phyloP scores from a whole-genome alignment of 2,329 filamentous ascomycete genomes.

The Cordyceps pruinosa region DNA sequence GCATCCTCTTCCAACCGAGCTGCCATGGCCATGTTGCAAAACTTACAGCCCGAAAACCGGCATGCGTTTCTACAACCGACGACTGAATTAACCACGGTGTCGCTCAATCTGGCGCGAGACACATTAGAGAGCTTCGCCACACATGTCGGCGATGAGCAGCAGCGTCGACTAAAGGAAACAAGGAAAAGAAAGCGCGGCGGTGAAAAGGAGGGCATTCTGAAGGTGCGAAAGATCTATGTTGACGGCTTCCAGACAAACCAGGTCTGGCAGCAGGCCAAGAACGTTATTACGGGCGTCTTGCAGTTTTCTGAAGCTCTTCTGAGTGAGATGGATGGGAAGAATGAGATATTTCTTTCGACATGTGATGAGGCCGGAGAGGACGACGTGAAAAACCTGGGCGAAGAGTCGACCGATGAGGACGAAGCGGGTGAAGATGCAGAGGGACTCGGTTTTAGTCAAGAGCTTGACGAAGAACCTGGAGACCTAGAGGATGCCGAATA shows the following conservation, averaged over 20 bases:
- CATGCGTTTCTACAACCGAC: constrained; percentile 73
- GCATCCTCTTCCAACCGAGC: constrained; percentile 24
- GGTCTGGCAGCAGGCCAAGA: constrained; percentile 88
- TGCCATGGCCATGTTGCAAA: constrained; percentile 45
- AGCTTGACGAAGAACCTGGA: constrained; percentile 22
- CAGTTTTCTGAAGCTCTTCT: constrained; percentile 41
- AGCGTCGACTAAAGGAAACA: constrained; percentile 59
- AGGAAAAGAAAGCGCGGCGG: constrained; percentile 70
- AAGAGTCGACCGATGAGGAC: constrained; percentile 26
- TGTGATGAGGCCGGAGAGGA: constrained; percentile 31
- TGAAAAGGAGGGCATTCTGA: constrained; percentile 49
- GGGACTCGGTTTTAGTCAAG: constrained; percentile 19
- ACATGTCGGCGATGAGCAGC: constrained; percentile 66
- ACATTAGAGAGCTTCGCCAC: constrained; percentile 73
- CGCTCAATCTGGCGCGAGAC: constrained; percentile 69
- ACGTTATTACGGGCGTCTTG: constrained; percentile 60
- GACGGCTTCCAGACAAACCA: constrained; percentile 84
- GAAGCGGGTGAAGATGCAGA: constrained; percentile 33
- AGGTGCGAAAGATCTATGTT: constrained; percentile 74
- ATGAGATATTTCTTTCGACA: constrained; percentile 20
- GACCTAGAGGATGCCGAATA: constrained; percentile 29
- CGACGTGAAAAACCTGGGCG: constrained; percentile 21
- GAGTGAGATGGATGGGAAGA: constrained; percentile 40
- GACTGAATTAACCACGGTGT: constrained; percentile 57
- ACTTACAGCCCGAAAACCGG: constrained; percentile 52